Evolutionary conservation across 306 rosid genomes (phyloP).

Genomic region (Senna tora): DNA sequence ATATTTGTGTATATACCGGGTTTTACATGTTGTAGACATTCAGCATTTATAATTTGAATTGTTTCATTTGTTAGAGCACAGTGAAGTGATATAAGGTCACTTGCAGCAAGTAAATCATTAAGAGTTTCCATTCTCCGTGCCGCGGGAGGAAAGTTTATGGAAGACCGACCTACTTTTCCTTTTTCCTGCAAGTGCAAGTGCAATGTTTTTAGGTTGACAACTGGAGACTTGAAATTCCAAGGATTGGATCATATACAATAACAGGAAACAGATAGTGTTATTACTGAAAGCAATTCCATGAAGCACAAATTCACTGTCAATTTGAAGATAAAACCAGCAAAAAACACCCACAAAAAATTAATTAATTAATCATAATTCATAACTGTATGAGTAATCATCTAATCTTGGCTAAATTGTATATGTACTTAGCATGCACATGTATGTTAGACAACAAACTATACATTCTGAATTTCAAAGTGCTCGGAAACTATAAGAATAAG

Average conservation of each 20-base stretch:
- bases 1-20: constrained; percentile 60
- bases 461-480: neutral
- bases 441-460: neutral
- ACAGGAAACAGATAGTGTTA: neutral
- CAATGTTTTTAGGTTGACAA: neutral
- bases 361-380: neutral
- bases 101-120: constrained; percentile 94
- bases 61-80: constrained; percentile 93
- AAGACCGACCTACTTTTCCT: constrained; percentile 8
- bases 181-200: constrained; percentile 45
- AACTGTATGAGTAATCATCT: neutral
- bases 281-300: neutral
- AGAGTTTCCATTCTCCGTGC: constrained; percentile 99
- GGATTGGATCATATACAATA: neutral
- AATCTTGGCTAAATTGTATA: neutral
- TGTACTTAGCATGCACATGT: neutral
- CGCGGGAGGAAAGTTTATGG: constrained; percentile 72
- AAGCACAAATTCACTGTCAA: neutral
- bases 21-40: constrained; percentile 89
- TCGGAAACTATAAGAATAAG: neutral
- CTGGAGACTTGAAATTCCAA: neutral
- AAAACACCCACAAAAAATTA: neutral
- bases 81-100: constrained; percentile 94
- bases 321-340: neutral
- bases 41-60: constrained; percentile 85